These are phyloP conservation scores for Posidonia oceanica DNA, from an alignment of 116 monocot genomes.

Conservation along the genomic window DNA sequence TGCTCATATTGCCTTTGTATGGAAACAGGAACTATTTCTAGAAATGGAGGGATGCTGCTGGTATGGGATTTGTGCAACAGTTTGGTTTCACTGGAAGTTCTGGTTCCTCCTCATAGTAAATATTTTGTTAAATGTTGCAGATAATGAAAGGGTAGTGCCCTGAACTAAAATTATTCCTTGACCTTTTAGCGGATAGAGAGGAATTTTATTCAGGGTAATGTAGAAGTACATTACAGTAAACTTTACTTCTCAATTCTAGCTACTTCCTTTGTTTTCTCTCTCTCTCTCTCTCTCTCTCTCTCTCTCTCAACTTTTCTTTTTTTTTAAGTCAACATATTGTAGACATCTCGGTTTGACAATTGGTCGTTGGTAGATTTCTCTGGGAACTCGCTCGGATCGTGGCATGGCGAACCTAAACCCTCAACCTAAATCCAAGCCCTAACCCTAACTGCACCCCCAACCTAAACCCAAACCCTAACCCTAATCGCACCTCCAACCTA, in stretches of 20 bases:
- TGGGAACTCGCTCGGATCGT: too few species aligned
- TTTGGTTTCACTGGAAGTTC: neutral
- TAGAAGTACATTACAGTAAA: neutral
- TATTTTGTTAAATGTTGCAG: slow-evolving; percentile 16
- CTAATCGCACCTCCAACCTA: too few species aligned
- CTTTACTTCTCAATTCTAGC: too few species aligned
- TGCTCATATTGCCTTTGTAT: slow-evolving; percentile 49
- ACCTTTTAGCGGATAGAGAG: slow-evolving; percentile 25
- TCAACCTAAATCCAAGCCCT: too few species aligned
- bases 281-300: too few species aligned
- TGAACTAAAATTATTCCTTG: slow-evolving; percentile 32
- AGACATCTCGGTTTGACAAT: too few species aligned
- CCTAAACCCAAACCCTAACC: too few species aligned
- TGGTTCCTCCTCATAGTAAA: neutral
- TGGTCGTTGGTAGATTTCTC: too few species aligned
- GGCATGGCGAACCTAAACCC: too few species aligned
- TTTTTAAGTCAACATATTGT: too few species aligned
- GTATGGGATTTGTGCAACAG: slow-evolving; percentile 12
- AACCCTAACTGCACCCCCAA: too few species aligned
- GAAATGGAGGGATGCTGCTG: slow-evolving; percentile 23
- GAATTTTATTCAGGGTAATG: slow-evolving; percentile 42
- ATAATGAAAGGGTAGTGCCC: slow-evolving; percentile 36
- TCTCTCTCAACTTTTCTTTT: too few species aligned
- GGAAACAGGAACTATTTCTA: slow-evolving; percentile 33
- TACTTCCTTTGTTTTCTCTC: neutral